phyloP scores from a whole-genome alignment of 2,329 filamentous ascomycete species.

The Penicillium janthinellum region DNA sequence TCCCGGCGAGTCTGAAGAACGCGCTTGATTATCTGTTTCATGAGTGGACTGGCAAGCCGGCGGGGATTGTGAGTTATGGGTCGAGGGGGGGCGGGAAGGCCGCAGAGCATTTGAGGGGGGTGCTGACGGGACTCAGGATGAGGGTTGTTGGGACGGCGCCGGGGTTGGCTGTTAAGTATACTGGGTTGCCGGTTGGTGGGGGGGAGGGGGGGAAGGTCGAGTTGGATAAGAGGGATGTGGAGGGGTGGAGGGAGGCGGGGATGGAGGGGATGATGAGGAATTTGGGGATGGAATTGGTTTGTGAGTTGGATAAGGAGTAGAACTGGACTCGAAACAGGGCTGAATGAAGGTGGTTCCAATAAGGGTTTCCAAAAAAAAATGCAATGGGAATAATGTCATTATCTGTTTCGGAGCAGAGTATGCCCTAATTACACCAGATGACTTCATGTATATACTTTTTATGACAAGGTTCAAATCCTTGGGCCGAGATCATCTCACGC shows the following conservation, averaged over 20 bases:
- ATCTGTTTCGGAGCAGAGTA: conserved; percentile 1
- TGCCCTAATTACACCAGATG: not conserved
- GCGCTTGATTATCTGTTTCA: conserved; percentile 63
- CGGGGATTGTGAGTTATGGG: conserved; percentile 58
- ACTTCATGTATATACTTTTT: conserved; percentile 1
- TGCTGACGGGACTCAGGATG: conserved; percentile 42
- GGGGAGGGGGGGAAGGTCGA: conserved; percentile 23
- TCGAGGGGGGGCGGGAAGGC: conserved; percentile 45
- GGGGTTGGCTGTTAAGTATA: conserved; percentile 33
- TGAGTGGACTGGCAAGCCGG: conserved; percentile 61
- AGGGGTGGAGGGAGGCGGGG: conserved; percentile 25
- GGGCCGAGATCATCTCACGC: conserved; percentile 7
- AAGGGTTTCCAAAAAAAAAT: no score
- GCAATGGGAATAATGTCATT: not conserved
- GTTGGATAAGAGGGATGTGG: conserved; percentile 25
- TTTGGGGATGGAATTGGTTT: conserved; percentile 30
- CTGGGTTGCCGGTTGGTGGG: conserved; percentile 23
- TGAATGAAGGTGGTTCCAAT: no score
- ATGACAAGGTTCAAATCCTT: not conserved
- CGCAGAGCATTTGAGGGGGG: conserved; percentile 37
- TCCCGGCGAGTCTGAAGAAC: conserved; percentile 60
- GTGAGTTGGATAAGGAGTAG: conserved; percentile 25
- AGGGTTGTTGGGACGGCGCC: conserved; percentile 32
- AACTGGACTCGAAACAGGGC: no score
- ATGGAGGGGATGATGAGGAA: conserved; percentile 28